Conservation (phyloP, 768 basidiomycete species). For the Pisolithus microcarpus region DNA sequence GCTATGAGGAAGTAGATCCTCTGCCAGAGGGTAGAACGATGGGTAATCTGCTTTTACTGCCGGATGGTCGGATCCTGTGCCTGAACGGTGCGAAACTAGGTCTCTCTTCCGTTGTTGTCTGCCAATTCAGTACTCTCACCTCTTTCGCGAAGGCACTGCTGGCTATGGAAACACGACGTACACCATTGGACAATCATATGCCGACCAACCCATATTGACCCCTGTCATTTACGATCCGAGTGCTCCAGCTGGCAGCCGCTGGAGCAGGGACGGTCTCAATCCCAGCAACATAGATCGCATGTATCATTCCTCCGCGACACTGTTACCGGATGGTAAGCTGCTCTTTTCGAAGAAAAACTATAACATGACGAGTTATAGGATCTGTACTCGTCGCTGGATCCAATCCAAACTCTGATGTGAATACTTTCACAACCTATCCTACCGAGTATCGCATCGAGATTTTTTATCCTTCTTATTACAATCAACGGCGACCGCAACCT, state of each 20-base stretch:
- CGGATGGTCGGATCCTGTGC: slow-evolving; percentile 58
- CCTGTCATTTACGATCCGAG: slow-evolving; percentile 65
- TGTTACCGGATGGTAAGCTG: slow-evolving; percentile 54
- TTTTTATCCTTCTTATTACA: slow-evolving; percentile 72
- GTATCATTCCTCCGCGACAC: slow-evolving; percentile 71
- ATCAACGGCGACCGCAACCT: slow-evolving; percentile 54
- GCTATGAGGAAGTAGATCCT: slow-evolving; percentile 56
- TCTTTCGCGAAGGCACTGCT: slow-evolving; percentile 43
- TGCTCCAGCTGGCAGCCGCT: slow-evolving; percentile 51
- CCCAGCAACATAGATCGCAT: slow-evolving; percentile 61
- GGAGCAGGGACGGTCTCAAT: slow-evolving; percentile 57
- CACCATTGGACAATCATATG: slow-evolving; percentile 59
- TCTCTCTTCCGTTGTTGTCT: background rate
- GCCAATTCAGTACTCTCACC: background rate
- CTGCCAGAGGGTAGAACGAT: slow-evolving; percentile 64
- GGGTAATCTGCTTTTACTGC: slow-evolving; percentile 66
- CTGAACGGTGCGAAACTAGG: slow-evolving; percentile 57
- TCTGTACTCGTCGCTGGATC: slow-evolving; percentile 72
- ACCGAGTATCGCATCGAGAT: slow-evolving; percentile 76
- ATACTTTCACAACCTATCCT: slow-evolving; percentile 43
- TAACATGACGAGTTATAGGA: slow-evolving; percentile 26
- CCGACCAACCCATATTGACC: slow-evolving; percentile 48
- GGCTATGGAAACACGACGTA: slow-evolving; percentile 56
- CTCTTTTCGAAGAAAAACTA: slow-evolving; percentile 2
- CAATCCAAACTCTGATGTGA: slow-evolving; percentile 72